phyloP scores from a whole-genome alignment of 140 eudicot genomes.

The Oenanthe javanica region DNA sequence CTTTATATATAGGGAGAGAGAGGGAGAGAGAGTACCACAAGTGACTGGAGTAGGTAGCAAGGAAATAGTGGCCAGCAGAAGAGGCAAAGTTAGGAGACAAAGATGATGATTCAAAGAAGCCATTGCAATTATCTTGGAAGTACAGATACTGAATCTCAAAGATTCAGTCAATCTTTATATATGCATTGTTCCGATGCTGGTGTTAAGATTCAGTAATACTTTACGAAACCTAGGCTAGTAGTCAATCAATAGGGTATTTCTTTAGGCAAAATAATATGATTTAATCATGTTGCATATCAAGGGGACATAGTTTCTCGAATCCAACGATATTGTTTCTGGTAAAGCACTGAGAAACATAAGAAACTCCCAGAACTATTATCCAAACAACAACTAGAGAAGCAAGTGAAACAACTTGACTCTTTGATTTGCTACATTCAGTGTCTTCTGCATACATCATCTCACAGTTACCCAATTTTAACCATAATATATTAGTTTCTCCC shows the following conservation, averaged over 20 bases:
- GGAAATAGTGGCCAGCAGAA: not conserved
- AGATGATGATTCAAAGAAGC: not conserved
- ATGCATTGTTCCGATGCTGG: not conserved
- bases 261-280: not conserved
- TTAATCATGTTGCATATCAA: not conserved
- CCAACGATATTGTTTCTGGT: not conserved
- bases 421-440: not conserved
- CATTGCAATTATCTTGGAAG: not conserved
- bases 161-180: not conserved
- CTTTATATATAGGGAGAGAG: not conserved
- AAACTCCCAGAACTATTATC: not conserved
- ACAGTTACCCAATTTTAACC: not conserved
- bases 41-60: slow-evolving; percentile 5
- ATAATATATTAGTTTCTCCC: slow-evolving; percentile 1
- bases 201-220: not conserved
- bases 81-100: not conserved
- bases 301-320: slow-evolving; percentile 8
- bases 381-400: not conserved
- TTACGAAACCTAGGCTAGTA: not conserved
- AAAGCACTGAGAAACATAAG: not conserved
- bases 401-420: not conserved
- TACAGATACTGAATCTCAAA: not conserved
- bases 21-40: not conserved
- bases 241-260: not conserved
- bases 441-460: not conserved